A percentile compares a stretch with the other conserved stretches of the same genome.
Evolutionary conservation across 2,329 filamentous ascomycete genomes (phyloP).

Genomic region (Iodosphaeria phyllophila): DNA sequence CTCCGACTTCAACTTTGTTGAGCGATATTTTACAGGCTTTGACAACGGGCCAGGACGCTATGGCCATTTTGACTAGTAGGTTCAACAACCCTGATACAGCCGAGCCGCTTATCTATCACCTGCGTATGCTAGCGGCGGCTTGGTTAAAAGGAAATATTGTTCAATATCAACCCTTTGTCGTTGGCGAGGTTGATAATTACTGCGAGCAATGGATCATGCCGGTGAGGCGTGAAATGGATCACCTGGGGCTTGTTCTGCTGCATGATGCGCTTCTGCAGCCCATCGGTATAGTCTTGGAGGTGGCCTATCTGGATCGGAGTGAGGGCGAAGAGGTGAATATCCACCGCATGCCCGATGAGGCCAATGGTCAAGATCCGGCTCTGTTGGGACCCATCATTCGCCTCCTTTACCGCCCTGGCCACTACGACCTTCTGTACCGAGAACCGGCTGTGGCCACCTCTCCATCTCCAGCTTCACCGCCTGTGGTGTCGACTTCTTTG

Average conservation of each 20-base stretch:
- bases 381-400: slow-evolving; percentile 32
- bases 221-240: slow-evolving; percentile 69
- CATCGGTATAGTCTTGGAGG: slow-evolving; percentile 62
- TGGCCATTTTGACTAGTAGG: slow-evolving; percentile 33
- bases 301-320: slow-evolving; percentile 81
- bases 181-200: slow-evolving; percentile 53
- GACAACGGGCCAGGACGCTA: slow-evolving; percentile 36
- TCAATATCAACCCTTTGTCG: slow-evolving; percentile 51
- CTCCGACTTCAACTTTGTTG: slow-evolving; percentile 54
- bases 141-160: slow-evolving; percentile 62
- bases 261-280: slow-evolving; percentile 65
- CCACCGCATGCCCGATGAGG: slow-evolving; percentile 42
- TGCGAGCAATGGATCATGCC: slow-evolving; percentile 55
- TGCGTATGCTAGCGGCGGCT: slow-evolving; percentile 62
- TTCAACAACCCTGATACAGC: slow-evolving; percentile 59
- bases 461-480: slow-evolving; percentile 9
- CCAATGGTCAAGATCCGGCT: slow-evolving; percentile 23
- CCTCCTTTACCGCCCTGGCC: slow-evolving; percentile 52
- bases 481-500: slow-evolving; percentile 16
- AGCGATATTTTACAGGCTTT: slow-evolving; percentile 41
- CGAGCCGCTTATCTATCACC: slow-evolving; percentile 69
- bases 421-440: slow-evolving; percentile 86
- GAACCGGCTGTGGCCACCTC: slow-evolving; percentile 8
- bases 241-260: slow-evolving; percentile 65
- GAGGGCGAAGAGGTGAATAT: slow-evolving; percentile 58